Evolutionary conservation across 2,329 filamentous ascomycete genomes (phyloP).

Genomic region (Trichoderma sp.): DNA sequence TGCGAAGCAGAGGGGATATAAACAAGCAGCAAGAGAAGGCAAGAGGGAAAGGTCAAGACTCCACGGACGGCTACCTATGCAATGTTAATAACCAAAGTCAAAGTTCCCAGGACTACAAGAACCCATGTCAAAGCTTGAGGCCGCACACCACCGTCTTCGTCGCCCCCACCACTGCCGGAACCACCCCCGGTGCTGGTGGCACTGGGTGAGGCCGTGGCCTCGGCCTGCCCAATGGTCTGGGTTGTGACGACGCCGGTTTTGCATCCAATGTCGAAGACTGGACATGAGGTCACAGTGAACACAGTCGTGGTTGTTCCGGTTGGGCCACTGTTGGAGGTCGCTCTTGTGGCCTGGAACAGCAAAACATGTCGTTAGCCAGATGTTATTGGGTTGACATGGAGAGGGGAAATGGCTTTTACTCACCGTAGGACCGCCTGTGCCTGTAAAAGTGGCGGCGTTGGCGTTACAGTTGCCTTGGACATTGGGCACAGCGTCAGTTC

Average conservation of each 20-base stretch:
- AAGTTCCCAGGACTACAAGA: neutral
- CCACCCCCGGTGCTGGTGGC: neutral
- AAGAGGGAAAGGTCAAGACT: neutral
- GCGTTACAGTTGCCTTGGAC: slow-evolving; percentile 41
- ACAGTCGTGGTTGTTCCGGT: slow-evolving; percentile 31
- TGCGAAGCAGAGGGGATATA: slow-evolving; percentile 1
- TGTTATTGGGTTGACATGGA: neutral
- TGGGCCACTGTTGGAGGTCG: slow-evolving; percentile 15
- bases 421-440: neutral
- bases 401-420: neutral
- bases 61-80: neutral
- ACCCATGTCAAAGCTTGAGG: slow-evolving; percentile 17
- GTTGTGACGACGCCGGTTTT: slow-evolving; percentile 31
- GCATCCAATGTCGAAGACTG: slow-evolving; percentile 30
- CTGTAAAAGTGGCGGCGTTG: slow-evolving; percentile 31
- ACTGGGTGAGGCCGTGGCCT: neutral
- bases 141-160: slow-evolving; percentile 24
- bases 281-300: slow-evolving; percentile 34
- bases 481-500: slow-evolving; percentile 37
- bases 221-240: slow-evolving; percentile 26
- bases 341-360: slow-evolving; percentile 21
- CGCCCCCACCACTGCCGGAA: slow-evolving; percentile 1
- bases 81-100: slow-evolving; percentile 20
- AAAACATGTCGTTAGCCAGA: neutral
- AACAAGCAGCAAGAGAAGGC: neutral